Percentiles rank a stretch among this genome's conserved stretches.
Evolutionary conservation across 352 stramenopile genomes (phyloP).

Genomic region (Phytophthora multivora): DNA sequence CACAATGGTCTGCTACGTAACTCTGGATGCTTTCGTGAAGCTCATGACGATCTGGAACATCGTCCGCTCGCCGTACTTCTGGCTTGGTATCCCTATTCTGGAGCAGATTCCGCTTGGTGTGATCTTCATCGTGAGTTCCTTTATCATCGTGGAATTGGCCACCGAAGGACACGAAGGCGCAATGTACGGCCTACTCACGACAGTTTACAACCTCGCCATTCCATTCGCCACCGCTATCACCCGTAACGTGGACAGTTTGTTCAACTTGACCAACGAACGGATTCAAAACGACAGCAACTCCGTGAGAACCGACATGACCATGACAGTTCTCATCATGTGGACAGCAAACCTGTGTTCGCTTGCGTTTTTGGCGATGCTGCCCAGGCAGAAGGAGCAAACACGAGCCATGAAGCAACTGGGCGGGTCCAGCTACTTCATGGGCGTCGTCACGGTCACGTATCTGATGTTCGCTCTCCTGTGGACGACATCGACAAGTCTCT

Average conservation of each 20-base stretch:
- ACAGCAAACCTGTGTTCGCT: conserved; percentile 56
- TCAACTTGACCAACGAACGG: conserved; percentile 45
- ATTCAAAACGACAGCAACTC: conserved; percentile 54
- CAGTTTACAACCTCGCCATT: conserved; percentile 53
- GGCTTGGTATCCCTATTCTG: conserved; percentile 45
- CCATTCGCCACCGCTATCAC: conserved; percentile 54
- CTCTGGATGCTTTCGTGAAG: conserved; percentile 45
- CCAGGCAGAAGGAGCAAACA: conserved; percentile 67
- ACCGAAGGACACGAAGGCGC: conserved; percentile 62
- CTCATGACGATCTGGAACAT: conserved; percentile 59
- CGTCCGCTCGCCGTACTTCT: conserved; percentile 57
- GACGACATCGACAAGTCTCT: conserved; percentile 54
- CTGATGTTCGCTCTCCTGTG: conserved; percentile 49
- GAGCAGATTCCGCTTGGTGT: conserved; percentile 54
- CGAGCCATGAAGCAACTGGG: conserved; percentile 65
- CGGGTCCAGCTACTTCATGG: conserved; percentile 59
- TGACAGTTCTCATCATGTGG: conserved; percentile 60
- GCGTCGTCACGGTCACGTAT: conserved; percentile 46
- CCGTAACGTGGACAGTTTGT: conserved; percentile 47
- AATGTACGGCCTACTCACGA: conserved; percentile 70
- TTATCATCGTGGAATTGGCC: conserved; percentile 64
- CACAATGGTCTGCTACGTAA: conserved; percentile 39
- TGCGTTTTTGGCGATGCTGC: conserved; percentile 52
- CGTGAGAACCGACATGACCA: conserved; percentile 53
- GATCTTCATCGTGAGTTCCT: conserved; percentile 60